Evolutionary conservation across 768 basidiomycete genomes (phyloP), one percentile per base, ranked within the genome.

Genomic region (Trametes coccinea): DNA sequence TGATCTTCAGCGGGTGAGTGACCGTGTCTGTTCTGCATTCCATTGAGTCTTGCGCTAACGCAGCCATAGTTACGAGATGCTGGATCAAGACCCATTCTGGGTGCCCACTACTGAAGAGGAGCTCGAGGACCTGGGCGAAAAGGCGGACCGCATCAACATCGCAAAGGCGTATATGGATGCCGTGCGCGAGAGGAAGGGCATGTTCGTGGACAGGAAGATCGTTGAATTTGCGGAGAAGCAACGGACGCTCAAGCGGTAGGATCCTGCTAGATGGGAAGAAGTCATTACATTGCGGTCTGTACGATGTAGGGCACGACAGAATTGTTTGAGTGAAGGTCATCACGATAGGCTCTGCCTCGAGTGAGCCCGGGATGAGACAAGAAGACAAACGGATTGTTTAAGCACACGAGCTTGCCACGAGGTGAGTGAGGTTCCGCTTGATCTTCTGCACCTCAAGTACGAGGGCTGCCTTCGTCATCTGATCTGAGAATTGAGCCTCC

Each of bases 211-310:
- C 74, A 80, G 87, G 65, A 98, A 98, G 77, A 88, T 97, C 33
- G 93, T 99, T 1, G 91, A 96, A 70, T 89, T 87, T 71, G 96
- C 97, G 3, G 97, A 98, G 78, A 98, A 98, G 78, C 97, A 98
- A 76, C 82, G 96, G 72, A 98, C 97, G 29, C 68, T 86, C 69
- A 87, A 87, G 68, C 73, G 77, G 57, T 78, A 56, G 45, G 17
- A 41, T 16, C 14, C 2, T 2, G 27, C 4, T 7, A 29, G 4
- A 29, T 46, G 2, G 46, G 1, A 22, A 22, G 22, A 22, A 22
- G 22, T 22, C 22, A 1, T n/a, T n/a, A 22, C 1, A 22, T 22
- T 22, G 1, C 1, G 22, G 22, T 1, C 22, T 22, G 22, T 22
- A 22, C 22, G 22, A 22, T 22, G 22, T 22, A 22, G 22, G 0